Base-by-base conservation (phyloP, 1,139 yeast species). In the Saccharomyces hybrid region DNA sequence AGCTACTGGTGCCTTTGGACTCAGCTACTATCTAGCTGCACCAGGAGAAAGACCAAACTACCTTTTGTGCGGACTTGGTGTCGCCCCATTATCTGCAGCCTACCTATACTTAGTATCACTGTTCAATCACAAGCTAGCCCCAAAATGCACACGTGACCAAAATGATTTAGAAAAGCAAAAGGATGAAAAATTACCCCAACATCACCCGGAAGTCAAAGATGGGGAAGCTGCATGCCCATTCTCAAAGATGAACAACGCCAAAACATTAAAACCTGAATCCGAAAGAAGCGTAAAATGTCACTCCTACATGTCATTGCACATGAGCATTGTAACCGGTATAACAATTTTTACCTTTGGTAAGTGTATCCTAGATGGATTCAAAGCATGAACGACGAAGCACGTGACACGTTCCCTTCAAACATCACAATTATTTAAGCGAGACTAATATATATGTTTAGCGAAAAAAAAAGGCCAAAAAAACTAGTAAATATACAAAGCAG, bases 1-100 rank as follows among this genome's bases (percentile, higher is more conserved):
- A 4, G 60, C 71, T 11, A 57, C 70, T 0, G 55, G 61, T 4
- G 67, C 70, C 7, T 68, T 71, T 59, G 66, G 64, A 23, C 49
- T 67, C 46, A 65, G 68, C 14, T 71, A 65, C 53, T 62, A 61
- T 47, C 59, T 66, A 29, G 68, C 70, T 1, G 70, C 71, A 48
- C 51, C 52, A 20, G 54, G 56, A n/a, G 53, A 55, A 48, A 63
- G 68, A 55, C 71, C 56, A 70, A 71, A 32, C 46, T 56, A 9
- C 58, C 58, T 53, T n/a, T 52, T 57, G 29, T 59, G 56, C 55
- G 65, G 61, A 8, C 26, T 54, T 4, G 14, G 46, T 16, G 55
- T 53, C 29, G 60, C 55, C 6, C 61, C 61, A 53, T 38, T 55
- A 38, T 60, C 54, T 49, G 62, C 55, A 42, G 56, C 48, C 41